Percentiles rank a stretch among this genome's conserved stretches.
Conservation (phyloP, 768 basidiomycete genomes). For the Mycena epipterygia region DNA sequence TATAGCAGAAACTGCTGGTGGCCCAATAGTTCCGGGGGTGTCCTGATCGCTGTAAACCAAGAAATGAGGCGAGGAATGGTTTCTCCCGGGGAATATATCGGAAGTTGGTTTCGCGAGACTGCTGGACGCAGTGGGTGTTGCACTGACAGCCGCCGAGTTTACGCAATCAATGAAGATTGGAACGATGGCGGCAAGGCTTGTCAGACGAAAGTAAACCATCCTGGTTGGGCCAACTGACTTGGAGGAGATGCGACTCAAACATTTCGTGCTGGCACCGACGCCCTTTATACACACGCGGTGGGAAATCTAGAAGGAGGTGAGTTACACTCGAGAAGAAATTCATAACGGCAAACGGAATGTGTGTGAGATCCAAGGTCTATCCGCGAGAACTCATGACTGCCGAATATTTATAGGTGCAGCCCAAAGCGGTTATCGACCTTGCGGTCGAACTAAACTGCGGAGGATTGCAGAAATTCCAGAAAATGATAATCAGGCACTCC, state of each 20-base stretch:
- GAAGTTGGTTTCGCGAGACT: conserved; percentile 1
- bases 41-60: conserved; percentile 58
- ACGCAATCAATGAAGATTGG: not conserved
- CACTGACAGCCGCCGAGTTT: not conserved
- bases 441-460: not conserved
- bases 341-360: no score
- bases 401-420: no score
- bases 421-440: not conserved
- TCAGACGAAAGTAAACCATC: conserved; percentile 10
- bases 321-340: not conserved
- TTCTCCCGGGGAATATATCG: not conserved
- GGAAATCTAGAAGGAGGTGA: not conserved
- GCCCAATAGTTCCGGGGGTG: conserved; percentile 59
- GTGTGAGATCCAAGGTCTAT: no score
- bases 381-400: not conserved
- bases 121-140: conserved; percentile 32
- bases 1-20: conserved; percentile 61
- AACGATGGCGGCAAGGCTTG: conserved; percentile 2
- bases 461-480: not conserved
- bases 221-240: not conserved
- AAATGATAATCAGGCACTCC: no score
- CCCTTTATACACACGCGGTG: not conserved
- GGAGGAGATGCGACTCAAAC: not conserved
- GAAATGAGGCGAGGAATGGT: conserved; percentile 63
- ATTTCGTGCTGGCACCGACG: not conserved